Evolutionary conservation across 257 asterid genomes (phyloP).

Genomic region (Capsicum rhomboideum): DNA sequence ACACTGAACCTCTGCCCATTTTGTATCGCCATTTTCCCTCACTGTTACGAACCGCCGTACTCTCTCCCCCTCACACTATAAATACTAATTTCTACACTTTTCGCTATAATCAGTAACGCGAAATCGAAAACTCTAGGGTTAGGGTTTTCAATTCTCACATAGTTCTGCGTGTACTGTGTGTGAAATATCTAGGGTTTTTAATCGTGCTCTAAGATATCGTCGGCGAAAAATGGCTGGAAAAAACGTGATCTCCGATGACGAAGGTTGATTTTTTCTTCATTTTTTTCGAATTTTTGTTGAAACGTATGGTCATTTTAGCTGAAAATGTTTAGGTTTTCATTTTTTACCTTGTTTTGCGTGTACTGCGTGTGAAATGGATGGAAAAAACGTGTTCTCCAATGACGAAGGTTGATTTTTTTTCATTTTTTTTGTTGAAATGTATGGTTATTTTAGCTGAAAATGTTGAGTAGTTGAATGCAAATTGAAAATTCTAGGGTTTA

Average conservation of each 20-base stretch:
- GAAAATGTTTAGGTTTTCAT: too few relatives aligned
- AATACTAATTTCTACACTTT: background rate
- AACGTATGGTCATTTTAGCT: too few relatives aligned
- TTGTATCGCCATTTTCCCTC: background rate
- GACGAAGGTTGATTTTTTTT: too few relatives aligned
- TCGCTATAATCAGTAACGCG: background rate
- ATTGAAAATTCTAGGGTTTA: background rate
- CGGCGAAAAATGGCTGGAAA: constrained; percentile 48
- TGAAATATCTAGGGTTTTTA: constrained; percentile 35
- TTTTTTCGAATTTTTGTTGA: too few relatives aligned
- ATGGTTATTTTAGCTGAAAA: too few relatives aligned
- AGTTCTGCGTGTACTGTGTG: background rate
- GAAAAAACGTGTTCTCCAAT: too few relatives aligned
- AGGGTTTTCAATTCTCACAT: background rate
- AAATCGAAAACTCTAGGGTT: background rate
- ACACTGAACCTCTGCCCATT: background rate
- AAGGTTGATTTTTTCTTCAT: constrained; percentile 32
- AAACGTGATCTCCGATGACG: constrained; percentile 70
- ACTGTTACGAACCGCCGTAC: background rate
- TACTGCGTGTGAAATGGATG: too few relatives aligned
- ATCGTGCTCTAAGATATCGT: constrained; percentile 6
- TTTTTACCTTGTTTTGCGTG: too few relatives aligned
- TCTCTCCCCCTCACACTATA: background rate
- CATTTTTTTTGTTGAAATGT: too few relatives aligned
- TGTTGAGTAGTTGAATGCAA: too few relatives aligned